phyloP scores from a whole-genome alignment of 495 filamentous ascomycete species.

The Podospora fimiseda region DNA sequence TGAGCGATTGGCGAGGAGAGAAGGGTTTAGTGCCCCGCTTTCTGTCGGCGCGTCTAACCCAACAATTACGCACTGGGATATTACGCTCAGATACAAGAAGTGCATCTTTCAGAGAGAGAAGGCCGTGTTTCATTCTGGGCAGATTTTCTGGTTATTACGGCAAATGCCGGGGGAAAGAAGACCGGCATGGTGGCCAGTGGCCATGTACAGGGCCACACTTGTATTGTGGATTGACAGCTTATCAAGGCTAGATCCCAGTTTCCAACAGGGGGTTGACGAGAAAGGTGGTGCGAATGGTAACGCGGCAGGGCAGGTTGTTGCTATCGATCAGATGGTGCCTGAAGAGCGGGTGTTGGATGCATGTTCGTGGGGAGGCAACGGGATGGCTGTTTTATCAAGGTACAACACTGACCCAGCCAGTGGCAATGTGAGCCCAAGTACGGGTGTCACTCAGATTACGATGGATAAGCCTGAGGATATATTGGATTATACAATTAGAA shows the following conservation, averaged over 20 bases:
- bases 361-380: slow-evolving; percentile 34
- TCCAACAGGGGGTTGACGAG: slow-evolving; percentile 28
- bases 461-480: slow-evolving; percentile 37
- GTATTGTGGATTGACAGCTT: slow-evolving; percentile 46
- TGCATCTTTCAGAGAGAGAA: slow-evolving; percentile 51
- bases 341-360: slow-evolving; percentile 33
- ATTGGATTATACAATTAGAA: slow-evolving; percentile 36
- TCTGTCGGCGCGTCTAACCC: no score
- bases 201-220: slow-evolving; percentile 46
- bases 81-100: slow-evolving; percentile 40
- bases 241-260: slow-evolving; percentile 27
- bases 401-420: neutral
- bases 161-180: slow-evolving; percentile 37
- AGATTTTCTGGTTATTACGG: slow-evolving; percentile 48
- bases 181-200: slow-evolving; percentile 50
- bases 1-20: slow-evolving; percentile 50
- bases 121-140: slow-evolving; percentile 55
- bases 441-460: slow-evolving; percentile 23
- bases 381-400: slow-evolving; percentile 31
- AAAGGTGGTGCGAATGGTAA: neutral
- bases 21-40: no score
- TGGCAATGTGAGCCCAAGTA: no score
- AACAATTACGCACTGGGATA: slow-evolving; percentile 36
- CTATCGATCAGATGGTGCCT: slow-evolving; percentile 35
- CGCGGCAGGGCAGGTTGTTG: slow-evolving; percentile 13